Evolutionary conservation across 257 asterid species (phyloP), one percentile per base, ranked within the genome.

Genomic region (Solanum corneliomulleri): DNA sequence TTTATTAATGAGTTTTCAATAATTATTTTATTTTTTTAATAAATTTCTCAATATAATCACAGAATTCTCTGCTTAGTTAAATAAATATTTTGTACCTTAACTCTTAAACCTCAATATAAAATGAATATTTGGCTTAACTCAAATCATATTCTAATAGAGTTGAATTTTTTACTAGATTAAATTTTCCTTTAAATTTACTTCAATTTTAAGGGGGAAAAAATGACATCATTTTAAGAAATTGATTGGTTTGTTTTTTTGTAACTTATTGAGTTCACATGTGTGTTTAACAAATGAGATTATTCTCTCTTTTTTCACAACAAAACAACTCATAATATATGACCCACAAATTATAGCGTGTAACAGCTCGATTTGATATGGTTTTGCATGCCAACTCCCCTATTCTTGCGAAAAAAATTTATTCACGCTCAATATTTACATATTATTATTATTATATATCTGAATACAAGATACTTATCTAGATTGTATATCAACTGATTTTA

Each of bases 311-410:
- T 90, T 74, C 91, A 87, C 89, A 87, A 60, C 86, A 86, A 42
- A 90, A 86, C 88, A 86, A 90, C 89, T 84, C 89, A 86, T 87
- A 87, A 68, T 74, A 49, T 29, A 87, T 85, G 88, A 88, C 92
- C 91, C 92, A 87, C 91, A 90, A 82, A 58, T 68, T 85, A 83
- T 69, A 72, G 91, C 90, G 88, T 86, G 60, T 87, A 89, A 87
- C 92, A 89, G 90, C 91, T 87, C 90, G 86, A 88, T 90, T 87
- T 82, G 91, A 80, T 87, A 83, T 89, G 88, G 84, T 89, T 74
- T 80, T 80, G 91, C 92, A 89, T 83, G 90, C 85, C 89, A 85
- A 83, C 91, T 87, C 89, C 69, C 82, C 82, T 39, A 23, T 5
- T 8, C 25, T 25, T 25, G 4, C 0, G 2, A 5, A 47, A 47